A percentile compares a stretch with the other conserved stretches of the same genome.
phyloP scores from a whole-genome alignment of 2,329 filamentous ascomycete genomes.

The Colletotrichum zoysiae region DNA sequence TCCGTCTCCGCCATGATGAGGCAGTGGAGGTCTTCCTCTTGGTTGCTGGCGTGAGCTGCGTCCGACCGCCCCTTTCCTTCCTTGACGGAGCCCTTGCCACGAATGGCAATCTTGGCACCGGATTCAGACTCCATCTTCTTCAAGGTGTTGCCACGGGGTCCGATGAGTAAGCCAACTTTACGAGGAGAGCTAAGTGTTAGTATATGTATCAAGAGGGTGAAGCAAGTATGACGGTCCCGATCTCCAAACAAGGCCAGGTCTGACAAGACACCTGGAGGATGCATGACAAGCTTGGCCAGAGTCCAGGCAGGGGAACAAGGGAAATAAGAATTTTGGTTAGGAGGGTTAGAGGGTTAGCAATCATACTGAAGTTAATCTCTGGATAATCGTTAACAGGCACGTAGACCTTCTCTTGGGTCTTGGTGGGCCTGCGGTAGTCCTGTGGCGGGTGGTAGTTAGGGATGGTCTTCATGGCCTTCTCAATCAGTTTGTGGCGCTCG shows the following conservation, averaged over 20 bases:
- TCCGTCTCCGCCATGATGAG: slow-evolving; percentile 99
- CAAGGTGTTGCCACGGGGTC: slow-evolving; percentile 98
- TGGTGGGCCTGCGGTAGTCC: slow-evolving; percentile 98
- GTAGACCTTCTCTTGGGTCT: slow-evolving; percentile 99
- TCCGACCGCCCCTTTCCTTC: slow-evolving; percentile 99
- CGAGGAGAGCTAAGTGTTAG: slow-evolving; percentile 92
- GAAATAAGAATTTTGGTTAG: slow-evolving; percentile 68
- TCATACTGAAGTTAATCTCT: slow-evolving; percentile 99
- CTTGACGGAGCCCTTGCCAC: slow-evolving; percentile 99
- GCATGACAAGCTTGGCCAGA: slow-evolving; percentile 59
- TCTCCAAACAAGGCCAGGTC: slow-evolving; percentile 48
- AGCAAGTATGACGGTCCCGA: slow-evolving; percentile 50
- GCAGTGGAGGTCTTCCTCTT: slow-evolving; percentile 99
- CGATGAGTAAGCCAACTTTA: slow-evolving; percentile 99
- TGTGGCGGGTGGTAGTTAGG: slow-evolving; percentile 99
- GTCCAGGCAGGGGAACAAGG: slow-evolving; percentile 53
- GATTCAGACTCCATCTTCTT: slow-evolving; percentile 99
- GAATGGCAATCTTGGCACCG: slow-evolving; percentile 97
- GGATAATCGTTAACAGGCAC: slow-evolving; percentile 99
- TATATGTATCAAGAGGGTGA: slow-evolving; percentile 62
- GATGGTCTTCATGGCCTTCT: slow-evolving; percentile 99
- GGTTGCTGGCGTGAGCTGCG: slow-evolving; percentile 98
- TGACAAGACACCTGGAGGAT: slow-evolving; percentile 46
- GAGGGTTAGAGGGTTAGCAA: slow-evolving; percentile 97
- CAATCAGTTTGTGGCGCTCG: slow-evolving; percentile 97